Percentiles rank a stretch among this genome's conserved stretches.
phyloP scores from a whole-genome alignment of 176 grass and related monocot species.

The Lolium perenne region DNA sequence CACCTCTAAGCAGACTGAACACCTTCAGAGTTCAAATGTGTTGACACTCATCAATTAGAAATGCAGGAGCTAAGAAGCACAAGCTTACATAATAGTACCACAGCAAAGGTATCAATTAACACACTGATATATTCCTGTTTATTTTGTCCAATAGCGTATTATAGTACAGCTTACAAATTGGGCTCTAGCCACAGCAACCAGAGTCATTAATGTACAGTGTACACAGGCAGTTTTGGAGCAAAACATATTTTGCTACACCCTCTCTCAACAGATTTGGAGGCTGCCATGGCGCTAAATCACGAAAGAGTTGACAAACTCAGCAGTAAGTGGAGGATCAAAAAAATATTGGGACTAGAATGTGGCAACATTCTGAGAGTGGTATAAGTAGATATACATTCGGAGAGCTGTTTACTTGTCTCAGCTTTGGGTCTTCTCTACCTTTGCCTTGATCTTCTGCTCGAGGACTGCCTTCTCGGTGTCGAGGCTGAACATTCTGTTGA shows the following conservation, averaged over 20 bases:
- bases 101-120: slow-evolving; percentile 1
- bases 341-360: slow-evolving; percentile 49
- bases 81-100: not conserved
- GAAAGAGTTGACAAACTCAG: slow-evolving; percentile 43
- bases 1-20: not conserved
- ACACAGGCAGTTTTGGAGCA: slow-evolving; percentile 40
- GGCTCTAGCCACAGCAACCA: slow-evolving; percentile 45
- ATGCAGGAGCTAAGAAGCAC: not conserved
- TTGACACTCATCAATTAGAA: not conserved
- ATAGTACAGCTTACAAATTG: slow-evolving; percentile 43
- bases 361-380: slow-evolving; percentile 39
- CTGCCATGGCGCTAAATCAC: slow-evolving; percentile 46
- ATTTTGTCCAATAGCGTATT: slow-evolving; percentile 32
- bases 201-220: slow-evolving; percentile 4
- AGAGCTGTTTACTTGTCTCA: slow-evolving; percentile 46
- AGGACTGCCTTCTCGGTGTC: slow-evolving; percentile 77
- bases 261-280: slow-evolving; percentile 35
- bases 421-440: slow-evolving; percentile 85
- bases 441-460: slow-evolving; percentile 89
- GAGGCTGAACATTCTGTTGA: slow-evolving; percentile 89
- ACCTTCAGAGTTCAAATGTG: not conserved
- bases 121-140: slow-evolving; percentile 41
- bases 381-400: slow-evolving; percentile 50
- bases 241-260: slow-evolving; percentile 28
- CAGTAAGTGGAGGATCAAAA: slow-evolving; percentile 43